Percentiles rank a stretch among this genome's conserved stretches.
Evolutionary conservation across 1,139 yeast species (phyloP).

Genomic region (Candida sanyaensis): DNA sequence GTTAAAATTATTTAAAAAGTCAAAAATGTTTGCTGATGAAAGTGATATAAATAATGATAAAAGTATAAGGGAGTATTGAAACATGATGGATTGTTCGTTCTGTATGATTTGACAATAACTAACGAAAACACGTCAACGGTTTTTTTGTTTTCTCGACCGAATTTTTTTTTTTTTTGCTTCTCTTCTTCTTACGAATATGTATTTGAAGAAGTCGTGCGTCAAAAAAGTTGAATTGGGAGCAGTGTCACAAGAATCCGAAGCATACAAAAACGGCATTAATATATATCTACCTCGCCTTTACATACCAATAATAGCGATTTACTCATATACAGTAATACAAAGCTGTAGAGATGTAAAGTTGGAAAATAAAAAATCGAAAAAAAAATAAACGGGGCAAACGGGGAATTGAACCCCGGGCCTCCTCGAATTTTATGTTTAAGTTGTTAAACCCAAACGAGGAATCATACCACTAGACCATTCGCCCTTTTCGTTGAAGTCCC

Average conservation of each 20-base stretch:
- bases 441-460: conserved; percentile 43
- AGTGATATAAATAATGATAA: not conserved
- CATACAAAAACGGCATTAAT: too few relatives aligned
- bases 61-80: conserved; percentile 1
- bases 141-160: not conserved
- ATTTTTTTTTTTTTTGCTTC: not conserved
- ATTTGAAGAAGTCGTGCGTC: not conserved
- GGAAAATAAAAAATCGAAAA: not conserved
- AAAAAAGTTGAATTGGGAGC: not conserved
- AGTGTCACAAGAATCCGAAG: too few relatives aligned
- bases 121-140: conserved; percentile 6
- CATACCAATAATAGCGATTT: too few relatives aligned
- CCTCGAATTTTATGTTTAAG: conserved; percentile 13
- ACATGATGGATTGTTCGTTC: not conserved
- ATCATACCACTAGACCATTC: conserved; percentile 51
- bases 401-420: conserved; percentile 26
- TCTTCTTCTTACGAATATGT: not conserved
- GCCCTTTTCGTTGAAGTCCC: conserved; percentile 8
- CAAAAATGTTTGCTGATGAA: conserved; percentile 29
- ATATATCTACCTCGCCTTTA: too few relatives aligned
- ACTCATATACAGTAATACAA: not conserved
- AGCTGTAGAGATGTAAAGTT: too few relatives aligned
- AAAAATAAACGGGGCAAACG: conserved; percentile 20
- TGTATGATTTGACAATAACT: not conserved
- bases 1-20: conserved; percentile 37